These are phyloP conservation scores for Choricystis sp. DNA, from an alignment of 139 green algal genomes.

Conservation along the genomic window DNA sequence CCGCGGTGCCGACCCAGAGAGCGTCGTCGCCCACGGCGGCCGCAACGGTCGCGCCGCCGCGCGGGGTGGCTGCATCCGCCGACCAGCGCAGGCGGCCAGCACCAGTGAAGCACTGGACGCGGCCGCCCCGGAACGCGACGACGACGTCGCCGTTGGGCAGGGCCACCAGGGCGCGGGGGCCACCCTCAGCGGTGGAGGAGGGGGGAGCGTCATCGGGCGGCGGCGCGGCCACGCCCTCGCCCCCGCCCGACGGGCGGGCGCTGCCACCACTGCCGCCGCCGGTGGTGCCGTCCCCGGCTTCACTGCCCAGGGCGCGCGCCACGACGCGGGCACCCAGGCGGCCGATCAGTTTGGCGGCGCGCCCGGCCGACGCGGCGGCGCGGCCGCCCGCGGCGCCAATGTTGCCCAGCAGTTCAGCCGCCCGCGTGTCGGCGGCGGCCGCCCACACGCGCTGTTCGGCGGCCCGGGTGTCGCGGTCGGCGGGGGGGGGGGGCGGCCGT, in stretches of 20 bases:
- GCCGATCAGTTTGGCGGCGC: slow-evolving; percentile 16
- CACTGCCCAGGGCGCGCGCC: slow-evolving; percentile 13
- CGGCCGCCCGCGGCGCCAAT: slow-evolving; percentile 14
- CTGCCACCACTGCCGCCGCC: slow-evolving; percentile 10
- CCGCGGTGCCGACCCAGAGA: slow-evolving; percentile 46
- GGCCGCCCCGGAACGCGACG: slow-evolving; percentile 33
- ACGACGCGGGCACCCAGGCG: slow-evolving; percentile 30
- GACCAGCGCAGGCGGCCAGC: slow-evolving; percentile 25
- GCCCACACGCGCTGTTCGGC: slow-evolving; percentile 24
- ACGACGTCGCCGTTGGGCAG: slow-evolving; percentile 27
- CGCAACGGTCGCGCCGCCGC: too few species aligned
- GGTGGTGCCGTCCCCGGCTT: slow-evolving; percentile 1
- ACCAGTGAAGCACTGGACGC: slow-evolving; percentile 39
- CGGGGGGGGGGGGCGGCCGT: background rate
- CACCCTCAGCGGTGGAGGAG: background rate
- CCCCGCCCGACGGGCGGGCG: background rate
- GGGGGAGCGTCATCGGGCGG: slow-evolving; percentile 1
- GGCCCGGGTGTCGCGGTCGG: slow-evolving; percentile 1
- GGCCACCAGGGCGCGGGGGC: slow-evolving; percentile 14
- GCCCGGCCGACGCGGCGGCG: slow-evolving; percentile 14
- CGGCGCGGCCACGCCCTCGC: background rate
- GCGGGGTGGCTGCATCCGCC: too few species aligned
- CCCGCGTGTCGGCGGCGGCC: slow-evolving; percentile 17
- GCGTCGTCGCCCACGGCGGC: too few species aligned
- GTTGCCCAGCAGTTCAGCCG: slow-evolving; percentile 19